Evolutionary conservation across 2,329 filamentous ascomycete species (phyloP).

Genomic region (Trichoderma oligosporum): DNA sequence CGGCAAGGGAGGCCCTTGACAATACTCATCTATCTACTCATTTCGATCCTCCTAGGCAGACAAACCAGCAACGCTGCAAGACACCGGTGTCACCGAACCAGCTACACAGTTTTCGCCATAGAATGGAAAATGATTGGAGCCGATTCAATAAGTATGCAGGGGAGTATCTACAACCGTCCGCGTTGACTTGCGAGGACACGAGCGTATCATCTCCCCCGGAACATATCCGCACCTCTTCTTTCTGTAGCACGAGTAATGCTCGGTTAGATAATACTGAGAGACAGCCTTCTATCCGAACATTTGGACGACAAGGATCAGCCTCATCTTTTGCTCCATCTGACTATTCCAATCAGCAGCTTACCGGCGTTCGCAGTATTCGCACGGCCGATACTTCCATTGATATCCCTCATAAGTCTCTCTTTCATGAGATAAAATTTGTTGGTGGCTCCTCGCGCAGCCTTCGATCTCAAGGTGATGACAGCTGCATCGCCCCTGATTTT

Average conservation of each 20-base stretch:
- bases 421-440: conserved; percentile 9
- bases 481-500: conserved; percentile 10
- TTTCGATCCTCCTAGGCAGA: neutral
- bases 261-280: neutral
- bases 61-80: conserved; percentile 7
- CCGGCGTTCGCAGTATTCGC: conserved; percentile 12
- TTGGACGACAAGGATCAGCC: conserved; percentile 12
- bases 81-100: conserved; percentile 7
- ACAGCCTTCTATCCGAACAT: neutral
- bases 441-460: conserved; percentile 10
- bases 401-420: conserved; percentile 9
- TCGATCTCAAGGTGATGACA: conserved; percentile 12
- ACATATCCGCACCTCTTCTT: neutral
- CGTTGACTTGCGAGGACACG: conserved; percentile 7
- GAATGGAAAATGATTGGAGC: conserved; percentile 15
- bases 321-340: conserved; percentile 15
- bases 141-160: conserved; percentile 9
- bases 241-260: neutral
- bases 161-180: neutral
- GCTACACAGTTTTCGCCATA: conserved; percentile 12
- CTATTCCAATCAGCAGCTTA: conserved; percentile 7
- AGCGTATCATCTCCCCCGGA: conserved; percentile 5
- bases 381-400: conserved; percentile 19
- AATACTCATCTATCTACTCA: neutral
- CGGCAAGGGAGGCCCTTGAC: conserved; percentile 13